Evolutionary conservation across 192 early-diverging fungal genomes (phyloP).

Genomic region (Piromyces finnis): DNA sequence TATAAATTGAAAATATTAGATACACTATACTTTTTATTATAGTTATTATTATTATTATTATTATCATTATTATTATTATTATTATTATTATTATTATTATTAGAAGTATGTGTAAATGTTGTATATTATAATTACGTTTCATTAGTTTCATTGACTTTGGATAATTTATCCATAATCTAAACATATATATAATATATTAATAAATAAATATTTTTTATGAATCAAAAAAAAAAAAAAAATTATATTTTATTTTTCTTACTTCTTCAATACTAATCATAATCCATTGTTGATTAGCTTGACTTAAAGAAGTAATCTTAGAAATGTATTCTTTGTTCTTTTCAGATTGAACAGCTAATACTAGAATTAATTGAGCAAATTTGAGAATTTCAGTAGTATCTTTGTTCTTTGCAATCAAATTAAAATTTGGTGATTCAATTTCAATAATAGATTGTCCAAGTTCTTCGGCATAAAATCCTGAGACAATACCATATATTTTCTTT

Average conservation of each 20-base stretch:
- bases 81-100: too few relatives aligned
- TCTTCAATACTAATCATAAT: constrained; percentile 85
- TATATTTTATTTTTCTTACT: constrained; percentile 12
- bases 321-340: constrained; percentile 70
- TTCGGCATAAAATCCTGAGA: constrained; percentile 74
- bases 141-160: too few relatives aligned
- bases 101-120: too few relatives aligned
- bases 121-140: too few relatives aligned
- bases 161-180: too few relatives aligned
- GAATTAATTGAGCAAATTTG: constrained; percentile 62
- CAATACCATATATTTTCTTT: constrained; percentile 71
- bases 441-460: constrained; percentile 49
- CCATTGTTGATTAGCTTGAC: constrained; percentile 50
- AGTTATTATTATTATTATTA: too few relatives aligned
- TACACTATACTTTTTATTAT: too few relatives aligned
- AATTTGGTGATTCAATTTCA: constrained; percentile 46
- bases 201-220: too few relatives aligned
- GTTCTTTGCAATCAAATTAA: constrained; percentile 72
- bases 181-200: too few relatives aligned
- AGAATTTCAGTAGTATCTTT: constrained; percentile 47
- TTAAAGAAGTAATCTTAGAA: constrained; percentile 59
- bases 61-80: too few relatives aligned
- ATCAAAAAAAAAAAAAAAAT: too few relatives aligned
- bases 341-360: constrained; percentile 75
- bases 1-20: too few relatives aligned